These are phyloP conservation scores for Panus rudis DNA, from an alignment of 768 basidiomycete genomes.

Conservation along the genomic window DNA sequence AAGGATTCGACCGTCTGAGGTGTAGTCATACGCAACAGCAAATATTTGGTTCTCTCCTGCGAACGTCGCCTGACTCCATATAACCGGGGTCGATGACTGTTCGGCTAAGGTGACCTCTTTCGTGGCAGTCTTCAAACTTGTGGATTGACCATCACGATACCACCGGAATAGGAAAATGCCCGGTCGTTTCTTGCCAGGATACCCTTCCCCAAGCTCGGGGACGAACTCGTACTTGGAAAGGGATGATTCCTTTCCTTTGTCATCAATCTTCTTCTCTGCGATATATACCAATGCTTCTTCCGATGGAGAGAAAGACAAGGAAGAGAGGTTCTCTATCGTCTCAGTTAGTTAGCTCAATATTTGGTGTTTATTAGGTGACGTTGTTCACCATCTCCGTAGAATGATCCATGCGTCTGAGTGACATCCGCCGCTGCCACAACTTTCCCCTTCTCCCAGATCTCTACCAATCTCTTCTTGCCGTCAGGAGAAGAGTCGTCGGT, in stretches of 20 bases:
- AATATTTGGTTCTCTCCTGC: constrained; percentile 34
- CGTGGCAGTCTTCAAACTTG: constrained; percentile 4
- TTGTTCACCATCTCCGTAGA: constrained; percentile 52
- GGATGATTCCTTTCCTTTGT: constrained; percentile 15
- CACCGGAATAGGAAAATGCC: constrained; percentile 49
- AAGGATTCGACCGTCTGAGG: constrained; percentile 48
- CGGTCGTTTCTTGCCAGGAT: constrained; percentile 46
- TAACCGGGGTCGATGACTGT: constrained; percentile 17
- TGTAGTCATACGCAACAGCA: constrained; percentile 57
- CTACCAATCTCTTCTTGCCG: constrained; percentile 43
- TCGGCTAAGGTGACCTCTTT: constrained; percentile 7
- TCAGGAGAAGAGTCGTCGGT: constrained; percentile 15
- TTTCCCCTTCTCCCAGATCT: constrained; percentile 45
- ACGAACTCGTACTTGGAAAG: constrained; percentile 43
- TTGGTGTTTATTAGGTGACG: neutral
- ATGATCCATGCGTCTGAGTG: constrained; percentile 48
- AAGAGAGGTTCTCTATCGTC: constrained; percentile 41
- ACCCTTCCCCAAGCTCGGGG: constrained; percentile 59
- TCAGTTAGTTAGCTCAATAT: neutral
- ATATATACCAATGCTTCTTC: constrained; percentile 50
- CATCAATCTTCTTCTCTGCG: constrained; percentile 44
- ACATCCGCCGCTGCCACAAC: constrained; percentile 48
- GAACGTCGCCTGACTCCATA: constrained; percentile 55
- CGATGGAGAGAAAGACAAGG: constrained; percentile 46
- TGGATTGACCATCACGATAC: too few species aligned